Percentiles rank a stretch among this genome's conserved stretches.
These are phyloP conservation scores for Boletus eberwhitei DNA, from an alignment of 768 basidiomycete species.

Conservation along the genomic window DNA sequence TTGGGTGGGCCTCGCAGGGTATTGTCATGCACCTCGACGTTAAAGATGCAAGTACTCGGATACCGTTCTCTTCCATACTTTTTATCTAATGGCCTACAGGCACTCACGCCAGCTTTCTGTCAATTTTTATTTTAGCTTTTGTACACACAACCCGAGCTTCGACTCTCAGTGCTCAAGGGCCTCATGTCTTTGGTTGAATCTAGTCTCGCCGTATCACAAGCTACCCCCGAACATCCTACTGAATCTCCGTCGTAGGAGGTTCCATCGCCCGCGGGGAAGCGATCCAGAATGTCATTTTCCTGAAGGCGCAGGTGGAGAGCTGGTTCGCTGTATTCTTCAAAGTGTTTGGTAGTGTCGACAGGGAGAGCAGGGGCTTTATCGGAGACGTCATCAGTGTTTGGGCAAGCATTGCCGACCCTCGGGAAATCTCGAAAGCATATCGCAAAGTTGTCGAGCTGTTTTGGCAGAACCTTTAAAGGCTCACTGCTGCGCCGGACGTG, in stretches of 20 bases:
- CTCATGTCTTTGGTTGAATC: slow-evolving; percentile 82
- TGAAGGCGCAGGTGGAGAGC: slow-evolving; percentile 79
- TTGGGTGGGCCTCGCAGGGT: slow-evolving; percentile 89
- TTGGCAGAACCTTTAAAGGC: slow-evolving; percentile 53
- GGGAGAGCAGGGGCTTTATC: slow-evolving; percentile 70
- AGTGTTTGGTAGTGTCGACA: slow-evolving; percentile 83
- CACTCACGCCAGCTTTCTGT: slow-evolving; percentile 73
- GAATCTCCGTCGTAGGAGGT: slow-evolving; percentile 26
- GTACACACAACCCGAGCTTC: slow-evolving; percentile 85
- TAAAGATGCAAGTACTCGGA: slow-evolving; percentile 46
- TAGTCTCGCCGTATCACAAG: slow-evolving; percentile 51
- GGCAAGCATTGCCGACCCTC: slow-evolving; percentile 71
- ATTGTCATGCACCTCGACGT: slow-evolving; percentile 83
- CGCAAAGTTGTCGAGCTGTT: slow-evolving; percentile 71
- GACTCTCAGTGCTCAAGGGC: slow-evolving; percentile 76
- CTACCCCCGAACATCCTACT: slow-evolving; percentile 28
- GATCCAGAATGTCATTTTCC: slow-evolving; percentile 60
- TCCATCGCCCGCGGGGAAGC: slow-evolving; percentile 58
- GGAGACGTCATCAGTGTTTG: slow-evolving; percentile 89
- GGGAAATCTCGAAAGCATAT: slow-evolving; percentile 83
- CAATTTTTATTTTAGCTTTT: slow-evolving; percentile 90
- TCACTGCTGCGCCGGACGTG: slow-evolving; percentile 32
- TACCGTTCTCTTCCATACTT: neutral
- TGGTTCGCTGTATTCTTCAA: slow-evolving; percentile 97
- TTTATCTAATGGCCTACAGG: slow-evolving; percentile 38